A percentile compares a stretch with the other conserved stretches of the same genome.
Evolutionary conservation across 495 filamentous ascomycete genomes (phyloP).

Genomic region (Xylona heveae): DNA sequence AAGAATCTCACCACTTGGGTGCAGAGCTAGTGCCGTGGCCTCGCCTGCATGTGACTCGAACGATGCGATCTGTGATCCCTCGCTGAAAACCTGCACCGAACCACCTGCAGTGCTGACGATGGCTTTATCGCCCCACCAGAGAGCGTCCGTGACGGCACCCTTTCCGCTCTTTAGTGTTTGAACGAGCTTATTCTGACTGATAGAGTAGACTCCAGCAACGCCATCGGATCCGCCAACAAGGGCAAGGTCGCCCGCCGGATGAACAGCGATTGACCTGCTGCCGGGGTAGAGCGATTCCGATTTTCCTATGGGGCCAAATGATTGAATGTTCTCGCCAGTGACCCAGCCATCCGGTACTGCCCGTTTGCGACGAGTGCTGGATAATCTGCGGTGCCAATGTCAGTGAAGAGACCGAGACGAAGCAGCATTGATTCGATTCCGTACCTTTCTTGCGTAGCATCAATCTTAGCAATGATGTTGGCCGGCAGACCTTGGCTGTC

Average conservation of each 20-base stretch:
- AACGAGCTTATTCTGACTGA: slow-evolving; percentile 45
- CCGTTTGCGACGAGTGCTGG: slow-evolving; percentile 69
- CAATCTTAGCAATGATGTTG: slow-evolving; percentile 47
- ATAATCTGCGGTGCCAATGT: slow-evolving; percentile 33
- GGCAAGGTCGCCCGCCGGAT: slow-evolving; percentile 43
- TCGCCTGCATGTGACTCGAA: slow-evolving; percentile 65
- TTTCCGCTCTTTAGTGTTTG: slow-evolving; percentile 38
- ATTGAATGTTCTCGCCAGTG: slow-evolving; percentile 45
- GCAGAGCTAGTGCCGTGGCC: slow-evolving; percentile 53
- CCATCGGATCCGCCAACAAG: slow-evolving; percentile 65
- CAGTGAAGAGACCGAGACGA: slow-evolving; percentile 4
- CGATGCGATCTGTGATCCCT: slow-evolving; percentile 36
- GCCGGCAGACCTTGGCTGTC: slow-evolving; percentile 56
- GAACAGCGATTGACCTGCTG: slow-evolving; percentile 41
- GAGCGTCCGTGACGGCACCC: slow-evolving; percentile 53
- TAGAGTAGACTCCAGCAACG: slow-evolving; percentile 55
- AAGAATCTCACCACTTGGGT: slow-evolving; percentile 67
- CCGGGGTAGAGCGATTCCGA: slow-evolving; percentile 44
- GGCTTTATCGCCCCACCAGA: slow-evolving; percentile 53
- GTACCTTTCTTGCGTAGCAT: slow-evolving; percentile 58
- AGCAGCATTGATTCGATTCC: slow-evolving; percentile 9
- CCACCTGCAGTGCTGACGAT: slow-evolving; percentile 59
- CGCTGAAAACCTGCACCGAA: slow-evolving; percentile 54
- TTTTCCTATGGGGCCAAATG: slow-evolving; percentile 36
- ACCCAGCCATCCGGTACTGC: slow-evolving; percentile 70